These are phyloP conservation scores for Stylosanthes scabra DNA, from an alignment of 331 rosid species.

Conservation along the genomic window DNA sequence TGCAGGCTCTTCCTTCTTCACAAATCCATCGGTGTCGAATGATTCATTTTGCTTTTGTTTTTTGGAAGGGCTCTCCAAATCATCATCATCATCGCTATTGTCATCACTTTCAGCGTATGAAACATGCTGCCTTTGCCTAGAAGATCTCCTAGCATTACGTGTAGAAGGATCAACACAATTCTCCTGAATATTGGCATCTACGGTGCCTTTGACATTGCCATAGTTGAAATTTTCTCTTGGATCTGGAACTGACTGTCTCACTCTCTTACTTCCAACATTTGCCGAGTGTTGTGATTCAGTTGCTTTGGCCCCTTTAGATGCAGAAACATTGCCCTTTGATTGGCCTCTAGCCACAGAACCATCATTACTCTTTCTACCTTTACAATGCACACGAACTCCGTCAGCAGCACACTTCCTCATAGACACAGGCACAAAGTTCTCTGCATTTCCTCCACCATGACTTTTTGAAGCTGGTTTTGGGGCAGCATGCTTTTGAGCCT, in stretches of 20 bases:
- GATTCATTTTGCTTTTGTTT: conserved; percentile 44
- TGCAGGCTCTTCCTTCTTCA: conserved; percentile 37
- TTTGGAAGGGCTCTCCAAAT: conserved; percentile 48
- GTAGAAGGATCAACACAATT: conserved; percentile 45
- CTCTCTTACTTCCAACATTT: conserved; percentile 59
- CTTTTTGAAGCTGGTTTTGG: conserved; percentile 44
- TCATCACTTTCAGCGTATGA: conserved; percentile 48
- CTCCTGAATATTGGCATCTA: conserved; percentile 36
- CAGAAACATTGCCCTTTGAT: conserved; percentile 42
- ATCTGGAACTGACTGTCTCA: conserved; percentile 45
- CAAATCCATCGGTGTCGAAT: conserved; percentile 40
- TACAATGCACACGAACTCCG: conserved; percentile 38
- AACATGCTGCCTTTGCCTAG: conserved; percentile 60
- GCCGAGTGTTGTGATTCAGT: conserved; percentile 41
- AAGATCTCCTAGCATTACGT: conserved; percentile 55
- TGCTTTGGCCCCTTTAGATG: conserved; percentile 42
- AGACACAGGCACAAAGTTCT: conserved; percentile 34
- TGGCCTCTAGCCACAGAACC: conserved; percentile 32
- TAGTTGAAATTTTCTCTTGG: conserved; percentile 39
- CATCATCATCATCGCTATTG: conserved; percentile 38
- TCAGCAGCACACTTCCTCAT: conserved; percentile 41
- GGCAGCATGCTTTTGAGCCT: conserved; percentile 41
- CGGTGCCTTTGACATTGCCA: conserved; percentile 24
- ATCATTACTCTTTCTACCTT: conserved; percentile 42
- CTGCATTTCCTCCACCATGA: conserved; percentile 36